Conservation (phyloP, 495 filamentous ascomycete species). For the Annulohypoxylon maeteangense region DNA sequence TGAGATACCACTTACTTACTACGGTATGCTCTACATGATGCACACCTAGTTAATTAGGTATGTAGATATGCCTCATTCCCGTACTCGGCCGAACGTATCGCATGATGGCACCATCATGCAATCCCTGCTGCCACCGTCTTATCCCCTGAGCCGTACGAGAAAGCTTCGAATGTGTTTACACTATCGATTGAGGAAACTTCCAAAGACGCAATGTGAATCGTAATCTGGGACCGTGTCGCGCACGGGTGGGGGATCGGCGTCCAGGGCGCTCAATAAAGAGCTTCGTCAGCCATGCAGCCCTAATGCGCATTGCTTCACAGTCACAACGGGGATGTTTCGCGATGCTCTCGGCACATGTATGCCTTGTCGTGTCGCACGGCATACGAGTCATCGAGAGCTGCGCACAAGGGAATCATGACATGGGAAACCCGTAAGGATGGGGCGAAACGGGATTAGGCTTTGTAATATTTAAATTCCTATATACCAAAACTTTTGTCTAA, state of each 20-base stretch:
- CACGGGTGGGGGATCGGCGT: neutral
- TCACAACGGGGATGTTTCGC: conserved; percentile 2
- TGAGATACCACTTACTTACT: neutral
- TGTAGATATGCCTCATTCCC: neutral
- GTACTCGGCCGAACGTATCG: conserved; percentile 3
- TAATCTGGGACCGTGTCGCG: neutral
- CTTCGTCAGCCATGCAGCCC: neutral
- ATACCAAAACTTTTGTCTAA: conserved; percentile 1
- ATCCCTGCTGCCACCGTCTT: neutral
- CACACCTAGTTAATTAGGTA: neutral
- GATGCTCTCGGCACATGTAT: neutral
- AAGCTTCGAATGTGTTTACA: neutral
- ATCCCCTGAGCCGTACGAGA: neutral
- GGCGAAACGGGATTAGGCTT: neutral
- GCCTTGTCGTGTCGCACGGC: neutral
- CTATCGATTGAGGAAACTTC: neutral
- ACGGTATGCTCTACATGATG: neutral
- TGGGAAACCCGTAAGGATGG: neutral
- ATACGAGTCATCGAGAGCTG: conserved; percentile 1
- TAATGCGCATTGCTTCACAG: neutral
- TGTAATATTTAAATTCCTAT: conserved; percentile 5
- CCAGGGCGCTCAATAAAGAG: neutral
- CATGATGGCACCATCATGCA: neutral
- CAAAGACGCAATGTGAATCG: neutral
- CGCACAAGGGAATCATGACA: neutral